Conservation (phyloP, 1,284 basidiomycete species). For the Neonothopanus nambi region DNA sequence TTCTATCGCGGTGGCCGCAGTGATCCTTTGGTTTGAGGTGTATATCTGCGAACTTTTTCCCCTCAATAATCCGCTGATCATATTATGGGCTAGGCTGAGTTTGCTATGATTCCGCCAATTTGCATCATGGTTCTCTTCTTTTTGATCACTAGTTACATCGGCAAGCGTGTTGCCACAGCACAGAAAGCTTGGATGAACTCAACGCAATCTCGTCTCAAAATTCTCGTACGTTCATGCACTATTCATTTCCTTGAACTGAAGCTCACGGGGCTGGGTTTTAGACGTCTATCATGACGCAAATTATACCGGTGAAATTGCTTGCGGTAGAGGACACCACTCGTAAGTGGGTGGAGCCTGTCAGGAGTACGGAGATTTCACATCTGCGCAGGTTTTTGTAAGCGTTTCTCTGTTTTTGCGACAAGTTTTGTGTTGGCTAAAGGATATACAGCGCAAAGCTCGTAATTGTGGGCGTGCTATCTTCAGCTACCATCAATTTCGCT, state of each 20-base stretch:
- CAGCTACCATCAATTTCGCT: slow-evolving; percentile 18
- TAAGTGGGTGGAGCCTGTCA: slow-evolving; percentile 11
- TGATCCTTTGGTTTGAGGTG: slow-evolving; percentile 25
- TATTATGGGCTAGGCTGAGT: slow-evolving; percentile 10
- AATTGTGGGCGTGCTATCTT: slow-evolving; percentile 18
- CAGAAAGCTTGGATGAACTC: slow-evolving; percentile 25
- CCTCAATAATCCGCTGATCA: background rate
- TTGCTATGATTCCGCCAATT: slow-evolving; percentile 18
- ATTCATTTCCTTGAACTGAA: background rate
- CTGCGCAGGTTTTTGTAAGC: slow-evolving; percentile 9
- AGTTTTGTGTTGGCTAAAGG: background rate
- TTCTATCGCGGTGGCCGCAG: slow-evolving; percentile 22
- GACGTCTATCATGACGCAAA: slow-evolving; percentile 17
- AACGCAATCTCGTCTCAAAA: slow-evolving; percentile 26
- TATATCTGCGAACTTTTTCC: background rate
- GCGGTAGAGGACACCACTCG: slow-evolving; percentile 10
- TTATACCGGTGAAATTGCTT: slow-evolving; percentile 14
- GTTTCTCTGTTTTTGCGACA: background rate
- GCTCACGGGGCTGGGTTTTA: background rate
- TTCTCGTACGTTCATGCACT: slow-evolving; percentile 19
- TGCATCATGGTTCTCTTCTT: slow-evolving; percentile 14
- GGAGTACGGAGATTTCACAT: slow-evolving; percentile 8
- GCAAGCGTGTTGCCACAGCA: slow-evolving; percentile 18
- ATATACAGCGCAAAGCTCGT: slow-evolving; percentile 13
- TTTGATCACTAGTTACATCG: slow-evolving; percentile 13